Conservation (phyloP, 176 grass and related monocot genomes). For the Aegilops bicornis region DNA sequence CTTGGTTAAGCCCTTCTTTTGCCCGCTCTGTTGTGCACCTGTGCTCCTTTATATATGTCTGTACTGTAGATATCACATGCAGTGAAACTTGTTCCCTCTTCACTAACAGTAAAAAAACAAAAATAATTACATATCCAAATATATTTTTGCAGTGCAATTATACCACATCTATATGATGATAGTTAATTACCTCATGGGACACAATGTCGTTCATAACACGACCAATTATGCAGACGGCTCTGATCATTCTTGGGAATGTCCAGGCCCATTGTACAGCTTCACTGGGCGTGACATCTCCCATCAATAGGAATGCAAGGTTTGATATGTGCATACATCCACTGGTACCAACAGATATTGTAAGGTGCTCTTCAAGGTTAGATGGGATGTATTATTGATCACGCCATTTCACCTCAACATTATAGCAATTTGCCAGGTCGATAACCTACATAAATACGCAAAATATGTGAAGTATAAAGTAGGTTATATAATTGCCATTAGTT, state of each 20-base stretch:
- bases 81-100: constrained; percentile 11
- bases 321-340: constrained; percentile 20
- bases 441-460: background rate
- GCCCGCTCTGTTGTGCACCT: background rate
- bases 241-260: background rate
- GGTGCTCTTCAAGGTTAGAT: constrained; percentile 2
- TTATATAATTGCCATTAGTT: too few relatives aligned
- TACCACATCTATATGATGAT: background rate
- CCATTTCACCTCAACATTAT: constrained; percentile 11
- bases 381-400: constrained; percentile 22
- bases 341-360: background rate
- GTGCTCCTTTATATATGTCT: background rate
- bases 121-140: background rate
- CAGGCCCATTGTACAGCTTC: background rate
- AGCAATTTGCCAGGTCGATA: background rate
- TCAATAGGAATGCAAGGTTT: background rate
- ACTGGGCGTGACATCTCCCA: background rate
- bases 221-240: background rate
- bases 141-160: too few relatives aligned
- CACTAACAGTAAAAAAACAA: background rate
- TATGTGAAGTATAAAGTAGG: too few relatives aligned
- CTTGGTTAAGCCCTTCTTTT: background rate
- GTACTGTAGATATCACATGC: constrained; percentile 12
- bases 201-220: background rate
- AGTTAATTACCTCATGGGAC: background rate